Evolutionary conservation across 768 basidiomycete genomes (phyloP).

Genomic region (Pisolithus microcarpus): DNA sequence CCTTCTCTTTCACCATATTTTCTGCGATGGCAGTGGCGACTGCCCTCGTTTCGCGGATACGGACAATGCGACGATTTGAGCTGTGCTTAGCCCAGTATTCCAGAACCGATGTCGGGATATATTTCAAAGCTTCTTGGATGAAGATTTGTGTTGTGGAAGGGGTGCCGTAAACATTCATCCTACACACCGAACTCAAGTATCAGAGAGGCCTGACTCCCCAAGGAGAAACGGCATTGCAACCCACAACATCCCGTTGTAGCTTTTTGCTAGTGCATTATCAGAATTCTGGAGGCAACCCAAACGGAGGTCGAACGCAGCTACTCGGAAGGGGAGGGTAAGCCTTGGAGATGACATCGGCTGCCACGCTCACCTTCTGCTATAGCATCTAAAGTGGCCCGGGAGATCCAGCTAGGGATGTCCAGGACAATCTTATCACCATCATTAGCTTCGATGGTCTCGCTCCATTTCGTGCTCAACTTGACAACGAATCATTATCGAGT

Average conservation of each 20-base stretch:
- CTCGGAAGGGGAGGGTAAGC: background rate
- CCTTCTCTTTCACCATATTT: slow-evolving; percentile 10
- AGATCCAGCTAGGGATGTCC: slow-evolving; percentile 25
- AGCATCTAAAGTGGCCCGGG: slow-evolving; percentile 43
- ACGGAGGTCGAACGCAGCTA: slow-evolving; percentile 45
- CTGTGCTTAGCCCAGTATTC: slow-evolving; percentile 29
- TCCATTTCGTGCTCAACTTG: slow-evolving; percentile 22
- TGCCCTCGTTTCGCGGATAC: background rate
- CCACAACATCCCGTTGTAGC: slow-evolving; percentile 3
- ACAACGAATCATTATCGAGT: background rate
- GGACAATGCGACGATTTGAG: slow-evolving; percentile 11
- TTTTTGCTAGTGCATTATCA: slow-evolving; percentile 1
- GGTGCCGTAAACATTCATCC: slow-evolving; percentile 4
- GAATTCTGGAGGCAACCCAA: slow-evolving; percentile 33
- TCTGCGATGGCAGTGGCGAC: slow-evolving; percentile 2
- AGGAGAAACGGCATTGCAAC: background rate
- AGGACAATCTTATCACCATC: slow-evolving; percentile 11
- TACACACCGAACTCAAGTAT: background rate
- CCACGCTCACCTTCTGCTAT: slow-evolving; percentile 38
- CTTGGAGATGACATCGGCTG: background rate
- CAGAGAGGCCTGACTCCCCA: background rate
- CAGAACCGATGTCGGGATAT: slow-evolving; percentile 26
- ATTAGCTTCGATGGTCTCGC: slow-evolving; percentile 11
- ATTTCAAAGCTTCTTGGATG: slow-evolving; percentile 23
- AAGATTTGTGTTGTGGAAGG: slow-evolving; percentile 20